Evolutionary conservation across 495 filamentous ascomycete genomes (phyloP), one percentile per base, ranked within the genome.

Genomic region (Xeromyces bisporus): DNA sequence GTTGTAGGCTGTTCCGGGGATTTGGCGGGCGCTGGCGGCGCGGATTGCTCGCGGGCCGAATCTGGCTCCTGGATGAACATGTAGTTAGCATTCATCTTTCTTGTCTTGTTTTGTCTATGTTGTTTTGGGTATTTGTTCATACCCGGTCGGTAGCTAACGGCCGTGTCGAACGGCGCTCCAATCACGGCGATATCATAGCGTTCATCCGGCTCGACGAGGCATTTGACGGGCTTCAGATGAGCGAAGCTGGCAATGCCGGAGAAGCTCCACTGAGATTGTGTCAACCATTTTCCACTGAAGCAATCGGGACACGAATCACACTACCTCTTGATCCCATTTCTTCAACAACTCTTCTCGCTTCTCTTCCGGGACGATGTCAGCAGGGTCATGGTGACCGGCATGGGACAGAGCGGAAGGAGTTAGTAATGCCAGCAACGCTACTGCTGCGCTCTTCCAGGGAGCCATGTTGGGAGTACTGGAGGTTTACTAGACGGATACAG

Each of bases 11-110:
- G 78, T 71, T 33, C 75, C 75, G 10, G 70, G 56, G 24, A 73
- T 75, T 49, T 86, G 79, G 18, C 80, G 66, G 6, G 73, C 69
- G 16, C 75, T 80, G 27, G 77, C 81, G 23, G 78, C 74, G 29
- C 82, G 72, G 38, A 91, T 91, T 32, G 81, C 75, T 18, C 80
- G 70, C 12, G 82, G 82, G 0, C 80, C 81, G 47, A 87, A 87
- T 9, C 81, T 69, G 13, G 82, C 82, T 14, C 77, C 75, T 73
- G 51, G 7, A 13, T 43, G 8, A 49, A 20, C 31, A 21, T 10
- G 21, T 6, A 23, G 21, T 23, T 23, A 23, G 21, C 21, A 6
- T 6, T 6, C 10, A 10, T 23, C 6, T 23, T 6, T 10, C 21
- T 6, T 23, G 21, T 6, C 6, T 23, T 6, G 21, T 6, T n/a